Evolutionary conservation across 176 grass and related monocot genomes (phyloP).

Genomic region (Zea luxurians): DNA sequence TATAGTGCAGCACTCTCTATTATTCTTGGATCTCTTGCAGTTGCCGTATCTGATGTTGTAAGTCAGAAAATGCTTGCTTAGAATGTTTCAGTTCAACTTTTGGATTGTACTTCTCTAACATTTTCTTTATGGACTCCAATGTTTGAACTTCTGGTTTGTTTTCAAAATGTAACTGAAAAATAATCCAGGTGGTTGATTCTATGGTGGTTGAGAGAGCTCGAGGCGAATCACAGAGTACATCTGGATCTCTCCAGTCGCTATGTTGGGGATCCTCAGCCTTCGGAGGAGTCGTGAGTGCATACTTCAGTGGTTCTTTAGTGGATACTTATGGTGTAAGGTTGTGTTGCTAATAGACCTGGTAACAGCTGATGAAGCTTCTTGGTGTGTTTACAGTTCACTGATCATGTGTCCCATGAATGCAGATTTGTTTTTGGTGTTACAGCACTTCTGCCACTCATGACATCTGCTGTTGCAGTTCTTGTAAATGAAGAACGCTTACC

Average conservation of each 20-base stretch:
- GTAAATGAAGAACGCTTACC: conserved; percentile 69
- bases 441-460: conserved; percentile 83
- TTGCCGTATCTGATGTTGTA: conserved; percentile 96
- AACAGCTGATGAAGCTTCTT: conserved; percentile 7
- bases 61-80: conserved; percentile 38
- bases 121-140: conserved; percentile 2
- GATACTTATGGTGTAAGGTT: conserved; percentile 90
- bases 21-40: conserved; percentile 86
- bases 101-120: background rate
- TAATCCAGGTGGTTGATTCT: conserved; percentile 81
- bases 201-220: conserved; percentile 99
- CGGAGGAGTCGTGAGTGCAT: conserved; percentile 89
- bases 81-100: conserved; percentile 1
- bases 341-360: conserved; percentile 1
- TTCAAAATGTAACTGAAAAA: conserved; percentile 28
- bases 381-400: conserved; percentile 28
- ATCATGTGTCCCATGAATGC: conserved; percentile 28
- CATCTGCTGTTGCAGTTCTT: conserved; percentile 86
- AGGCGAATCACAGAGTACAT: conserved; percentile 88
- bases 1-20: conserved; percentile 80
- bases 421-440: conserved; percentile 98
- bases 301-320: conserved; percentile 92
- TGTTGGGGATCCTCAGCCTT: conserved; percentile 96
- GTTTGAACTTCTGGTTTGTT: conserved; percentile 25
- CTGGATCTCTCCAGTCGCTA: conserved; percentile 93